Percentiles rank a stretch among this genome's conserved stretches.
Evolutionary conservation across 2,329 filamentous ascomycete genomes (phyloP).

Genomic region (Ascochyta clinopodiicola): DNA sequence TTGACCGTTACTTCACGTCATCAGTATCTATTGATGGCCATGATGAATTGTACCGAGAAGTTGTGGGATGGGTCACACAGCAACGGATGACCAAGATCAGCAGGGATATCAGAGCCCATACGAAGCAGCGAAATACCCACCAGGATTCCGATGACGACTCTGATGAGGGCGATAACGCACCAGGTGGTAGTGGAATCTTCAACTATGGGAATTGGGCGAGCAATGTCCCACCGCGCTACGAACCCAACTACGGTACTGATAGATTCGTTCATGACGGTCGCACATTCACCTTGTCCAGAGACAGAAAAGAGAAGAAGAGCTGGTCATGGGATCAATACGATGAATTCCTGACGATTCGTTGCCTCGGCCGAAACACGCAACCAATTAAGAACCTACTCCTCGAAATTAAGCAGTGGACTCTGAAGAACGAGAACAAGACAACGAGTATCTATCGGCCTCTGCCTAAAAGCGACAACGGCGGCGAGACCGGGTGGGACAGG

Average conservation of each 20-base stretch:
- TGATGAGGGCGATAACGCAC: conserved; percentile 44
- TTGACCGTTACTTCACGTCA: conserved; percentile 48
- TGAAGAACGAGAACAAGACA: conserved; percentile 51
- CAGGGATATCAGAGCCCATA: conserved; percentile 51
- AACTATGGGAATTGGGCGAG: conserved; percentile 59
- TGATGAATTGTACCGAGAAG: conserved; percentile 52
- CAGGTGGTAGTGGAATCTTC: conserved; percentile 53
- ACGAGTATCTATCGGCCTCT: conserved; percentile 53
- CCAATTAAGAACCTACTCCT: conserved; percentile 57
- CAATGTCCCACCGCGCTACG: conserved; percentile 56
- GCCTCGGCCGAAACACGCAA: conserved; percentile 55
- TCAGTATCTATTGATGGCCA: conserved; percentile 53
- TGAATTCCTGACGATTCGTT: conserved; percentile 54
- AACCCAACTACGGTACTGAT: conserved; percentile 57
- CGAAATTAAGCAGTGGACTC: conserved; percentile 53
- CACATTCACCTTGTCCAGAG: conserved; percentile 51
- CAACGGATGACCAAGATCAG: conserved; percentile 48
- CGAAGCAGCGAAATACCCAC: conserved; percentile 42
- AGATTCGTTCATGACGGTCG: conserved; percentile 53
- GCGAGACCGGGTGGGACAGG: conserved; percentile 49
- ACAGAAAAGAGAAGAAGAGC: conserved; percentile 39
- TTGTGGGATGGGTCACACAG: conserved; percentile 54
- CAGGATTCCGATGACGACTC: conserved; percentile 43
- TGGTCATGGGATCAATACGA: conserved; percentile 42
- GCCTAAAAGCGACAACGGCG: conserved; percentile 48